These are phyloP conservation scores for Bjerkandera adusta DNA, from an alignment of 1,284 basidiomycete genomes.

Conservation along the genomic window DNA sequence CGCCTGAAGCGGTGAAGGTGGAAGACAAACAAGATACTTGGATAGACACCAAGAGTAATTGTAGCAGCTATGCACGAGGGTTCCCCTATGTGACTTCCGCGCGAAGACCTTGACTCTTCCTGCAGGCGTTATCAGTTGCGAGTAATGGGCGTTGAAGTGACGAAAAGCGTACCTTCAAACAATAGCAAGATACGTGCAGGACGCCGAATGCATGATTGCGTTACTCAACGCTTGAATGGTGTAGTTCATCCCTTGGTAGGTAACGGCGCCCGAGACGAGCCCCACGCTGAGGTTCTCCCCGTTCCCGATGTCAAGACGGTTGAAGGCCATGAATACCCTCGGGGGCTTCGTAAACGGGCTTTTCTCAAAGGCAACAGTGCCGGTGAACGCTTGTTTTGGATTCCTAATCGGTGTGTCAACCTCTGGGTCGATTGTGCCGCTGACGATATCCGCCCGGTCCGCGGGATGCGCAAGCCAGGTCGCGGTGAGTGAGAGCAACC, in stretches of 20 bases:
- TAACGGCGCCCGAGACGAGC: not conserved
- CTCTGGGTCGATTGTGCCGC: conserved; percentile 4
- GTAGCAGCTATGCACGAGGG: no score
- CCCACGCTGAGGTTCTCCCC: not conserved
- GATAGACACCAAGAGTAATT: no score
- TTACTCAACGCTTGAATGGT: conserved; percentile 1
- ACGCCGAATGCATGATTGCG: conserved; percentile 3
- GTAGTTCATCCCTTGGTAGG: conserved; percentile 5
- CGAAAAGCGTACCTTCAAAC: no score
- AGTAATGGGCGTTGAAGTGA: no score
- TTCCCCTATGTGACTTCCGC: no score
- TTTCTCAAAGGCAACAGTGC: not conserved
- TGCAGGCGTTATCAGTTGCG: no score
- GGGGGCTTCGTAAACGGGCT: not conserved
- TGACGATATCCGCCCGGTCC: conserved; percentile 1
- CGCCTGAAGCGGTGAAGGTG: no score
- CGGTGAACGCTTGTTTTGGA: not conserved
- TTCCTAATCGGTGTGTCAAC: not conserved
- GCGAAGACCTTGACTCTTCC: no score
- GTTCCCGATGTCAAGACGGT: conserved; percentile 1
- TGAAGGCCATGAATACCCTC: conserved; percentile 5
- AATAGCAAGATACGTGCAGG: not conserved
- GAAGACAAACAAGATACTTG: no score
- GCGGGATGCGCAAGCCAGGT: conserved; percentile 3
- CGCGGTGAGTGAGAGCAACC: not conserved